Base-by-base conservation (phyloP, 805 yeast genomes). In the Spathaspora gorwiae region DNA sequence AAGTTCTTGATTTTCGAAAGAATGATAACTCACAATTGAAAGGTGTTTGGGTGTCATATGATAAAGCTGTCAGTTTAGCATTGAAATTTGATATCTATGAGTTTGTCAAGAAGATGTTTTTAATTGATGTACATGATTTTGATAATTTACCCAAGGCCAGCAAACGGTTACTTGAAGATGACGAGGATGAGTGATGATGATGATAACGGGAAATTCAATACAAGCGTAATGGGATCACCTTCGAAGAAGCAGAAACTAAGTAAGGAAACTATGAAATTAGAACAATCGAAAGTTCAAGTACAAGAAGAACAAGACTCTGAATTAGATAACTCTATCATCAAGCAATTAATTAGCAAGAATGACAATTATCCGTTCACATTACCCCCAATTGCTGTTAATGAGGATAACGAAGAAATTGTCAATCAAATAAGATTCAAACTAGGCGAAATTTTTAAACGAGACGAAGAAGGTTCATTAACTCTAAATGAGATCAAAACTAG, bases 11-110 rank as follows among this genome's bases (percentile, higher is more conserved):
- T 54, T 60, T 54, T 32, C 50, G 64, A 5, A 42, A 51, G n/a
- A 64, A 62, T 48, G 62, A 58, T 15, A 60, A 62, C 45, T 30
- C 48, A 4, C 51, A 49, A 35, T 47, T 70, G 31, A 53, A 61
- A 30, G 76, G 76, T 0, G 43, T 70, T 15, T 71, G 76, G 76
- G 59, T 71, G 24, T 66, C 75, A 11, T 71, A 68, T 55, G 76
- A 70, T 46, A 67, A 64, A 52, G 75, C 75, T 2, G 72, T 71
- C 13, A 45, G 54, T 15, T 47, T 71, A n/a, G 68, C 73, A 10
- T 53, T 62, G 26, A 63, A 63, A 42, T 68, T 70, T 46, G 74
- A 70, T 51, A 53, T 70, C 33, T 71, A 71, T 53, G 66, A 63
- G 42, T 47, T 68, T 38, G 54, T 61, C 26, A 70, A 70, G 54